These are phyloP conservation scores for Ustulina deusta DNA, from an alignment of 2,329 filamentous ascomycete genomes.

Conservation along the genomic window DNA sequence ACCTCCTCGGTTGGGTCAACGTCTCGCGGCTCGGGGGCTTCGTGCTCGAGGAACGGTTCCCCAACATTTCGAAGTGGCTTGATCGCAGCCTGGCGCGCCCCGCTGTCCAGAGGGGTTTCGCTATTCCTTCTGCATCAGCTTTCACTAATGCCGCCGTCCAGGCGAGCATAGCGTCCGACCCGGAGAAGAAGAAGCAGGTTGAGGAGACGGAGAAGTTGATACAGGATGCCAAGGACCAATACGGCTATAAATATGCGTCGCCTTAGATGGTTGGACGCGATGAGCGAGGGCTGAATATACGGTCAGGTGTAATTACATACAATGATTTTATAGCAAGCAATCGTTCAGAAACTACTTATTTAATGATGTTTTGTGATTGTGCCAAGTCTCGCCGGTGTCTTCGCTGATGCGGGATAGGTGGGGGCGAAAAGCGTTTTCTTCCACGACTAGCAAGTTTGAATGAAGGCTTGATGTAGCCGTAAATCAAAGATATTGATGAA, in stretches of 20 bases:
- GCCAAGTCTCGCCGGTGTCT: background rate
- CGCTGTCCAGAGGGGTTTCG: slow-evolving; percentile 71
- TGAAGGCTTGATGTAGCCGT: no score
- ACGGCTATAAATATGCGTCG: slow-evolving; percentile 61
- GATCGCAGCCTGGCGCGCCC: slow-evolving; percentile 69
- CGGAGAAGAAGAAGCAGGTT: slow-evolving; percentile 60
- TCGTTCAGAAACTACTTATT: background rate
- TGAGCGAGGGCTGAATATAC: background rate
- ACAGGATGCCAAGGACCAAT: slow-evolving; percentile 59
- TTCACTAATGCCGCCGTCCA: slow-evolving; percentile 57
- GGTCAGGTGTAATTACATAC: background rate
- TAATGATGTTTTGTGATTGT: background rate
- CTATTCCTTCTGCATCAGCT: slow-evolving; percentile 65
- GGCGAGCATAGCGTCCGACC: slow-evolving; percentile 58
- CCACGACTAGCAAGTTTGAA: no score
- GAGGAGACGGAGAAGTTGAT: slow-evolving; percentile 53
- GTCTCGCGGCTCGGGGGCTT: slow-evolving; percentile 69
- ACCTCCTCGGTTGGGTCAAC: slow-evolving; percentile 77
- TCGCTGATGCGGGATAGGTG: background rate
- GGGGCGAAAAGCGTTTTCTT: background rate
- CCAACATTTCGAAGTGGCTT: slow-evolving; percentile 74
- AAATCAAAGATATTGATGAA: no score
- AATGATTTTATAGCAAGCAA: background rate
- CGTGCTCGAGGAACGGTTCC: slow-evolving; percentile 70
- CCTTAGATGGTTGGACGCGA: slow-evolving; percentile 47